A percentile compares a stretch with the other conserved stretches of the same genome.
These are phyloP conservation scores for Chaetomium tenue DNA, from an alignment of 495 filamentous ascomycete species.

Conservation along the genomic window DNA sequence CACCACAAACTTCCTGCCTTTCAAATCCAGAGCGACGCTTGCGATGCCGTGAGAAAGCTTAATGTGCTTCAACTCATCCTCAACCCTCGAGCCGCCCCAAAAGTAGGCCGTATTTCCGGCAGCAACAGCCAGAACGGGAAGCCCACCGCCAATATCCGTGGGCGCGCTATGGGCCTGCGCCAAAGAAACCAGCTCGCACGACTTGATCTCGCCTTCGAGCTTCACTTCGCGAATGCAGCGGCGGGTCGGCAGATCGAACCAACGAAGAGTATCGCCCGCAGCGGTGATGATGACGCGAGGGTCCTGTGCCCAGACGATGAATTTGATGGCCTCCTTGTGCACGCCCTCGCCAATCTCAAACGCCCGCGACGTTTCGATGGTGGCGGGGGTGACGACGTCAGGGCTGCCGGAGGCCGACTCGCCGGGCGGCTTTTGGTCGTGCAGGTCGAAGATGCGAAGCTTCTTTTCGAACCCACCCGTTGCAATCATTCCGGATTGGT, in stretches of 20 bases:
- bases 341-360: constrained; percentile 84
- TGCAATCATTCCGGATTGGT: constrained; percentile 71
- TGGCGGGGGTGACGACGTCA: constrained; percentile 32
- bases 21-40: constrained; percentile 80
- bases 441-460: constrained; percentile 88
- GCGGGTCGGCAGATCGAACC: constrained; percentile 84
- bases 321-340: constrained; percentile 86
- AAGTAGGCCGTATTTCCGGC: constrained; percentile 92
- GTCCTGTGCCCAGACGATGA: constrained; percentile 86
- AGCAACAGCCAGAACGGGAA: constrained; percentile 61
- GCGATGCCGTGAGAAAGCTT: constrained; percentile 80
- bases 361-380: constrained; percentile 51
- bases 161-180: constrained; percentile 42
- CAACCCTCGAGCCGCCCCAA: constrained; percentile 72
- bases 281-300: constrained; percentile 85
- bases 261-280: constrained; percentile 85
- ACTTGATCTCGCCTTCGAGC: constrained; percentile 80
- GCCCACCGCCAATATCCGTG: constrained; percentile 52
- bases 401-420: constrained; percentile 26
- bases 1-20: constrained; percentile 77
- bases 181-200: constrained; percentile 76
- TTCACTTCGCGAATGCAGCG: constrained; percentile 66
- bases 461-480: constrained; percentile 97
- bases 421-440: constrained; percentile 40
- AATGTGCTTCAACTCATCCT: constrained; percentile 70